These are phyloP conservation scores for Coniferiporia weirii DNA, from an alignment of 1,284 basidiomycete genomes.

Conservation along the genomic window DNA sequence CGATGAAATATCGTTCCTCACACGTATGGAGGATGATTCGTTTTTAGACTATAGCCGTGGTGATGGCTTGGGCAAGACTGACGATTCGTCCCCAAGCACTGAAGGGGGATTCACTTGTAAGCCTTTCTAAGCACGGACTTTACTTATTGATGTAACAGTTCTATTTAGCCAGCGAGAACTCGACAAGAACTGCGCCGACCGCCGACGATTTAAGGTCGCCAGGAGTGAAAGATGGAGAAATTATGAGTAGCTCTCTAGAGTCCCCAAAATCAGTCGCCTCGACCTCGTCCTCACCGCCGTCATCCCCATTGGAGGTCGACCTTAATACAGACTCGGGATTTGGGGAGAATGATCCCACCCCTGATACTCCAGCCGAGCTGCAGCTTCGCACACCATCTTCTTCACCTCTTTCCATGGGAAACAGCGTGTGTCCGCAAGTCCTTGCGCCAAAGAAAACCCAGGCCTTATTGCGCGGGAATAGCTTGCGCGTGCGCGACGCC, in stretches of 20 bases:
- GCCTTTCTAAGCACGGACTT: too few species aligned
- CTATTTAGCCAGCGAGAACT: too few species aligned
- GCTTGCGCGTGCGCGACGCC: neutral
- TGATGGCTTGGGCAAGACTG: neutral
- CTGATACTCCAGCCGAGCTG: neutral
- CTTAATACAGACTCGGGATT: neutral
- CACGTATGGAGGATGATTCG: conserved; percentile 14
- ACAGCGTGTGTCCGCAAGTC: neutral
- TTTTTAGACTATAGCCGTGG: conserved; percentile 4
- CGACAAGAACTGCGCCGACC: neutral
- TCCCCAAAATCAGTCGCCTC: neutral
- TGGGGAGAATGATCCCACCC: neutral
- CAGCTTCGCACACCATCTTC: conserved; percentile 7
- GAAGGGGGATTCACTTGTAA: neutral
- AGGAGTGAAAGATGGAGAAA: neutral
- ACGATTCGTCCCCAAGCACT: neutral
- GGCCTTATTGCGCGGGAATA: neutral
- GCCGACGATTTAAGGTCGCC: neutral
- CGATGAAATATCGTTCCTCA: conserved; percentile 17
- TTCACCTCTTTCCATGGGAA: neutral
- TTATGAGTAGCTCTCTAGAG: neutral
- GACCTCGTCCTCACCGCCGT: neutral
- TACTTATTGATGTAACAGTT: too few species aligned
- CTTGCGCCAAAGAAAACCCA: conserved; percentile 7
- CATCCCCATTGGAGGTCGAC: neutral